Evolutionary conservation across 1,284 basidiomycete genomes (phyloP).

Genomic region (Sphagnurus paluster): DNA sequence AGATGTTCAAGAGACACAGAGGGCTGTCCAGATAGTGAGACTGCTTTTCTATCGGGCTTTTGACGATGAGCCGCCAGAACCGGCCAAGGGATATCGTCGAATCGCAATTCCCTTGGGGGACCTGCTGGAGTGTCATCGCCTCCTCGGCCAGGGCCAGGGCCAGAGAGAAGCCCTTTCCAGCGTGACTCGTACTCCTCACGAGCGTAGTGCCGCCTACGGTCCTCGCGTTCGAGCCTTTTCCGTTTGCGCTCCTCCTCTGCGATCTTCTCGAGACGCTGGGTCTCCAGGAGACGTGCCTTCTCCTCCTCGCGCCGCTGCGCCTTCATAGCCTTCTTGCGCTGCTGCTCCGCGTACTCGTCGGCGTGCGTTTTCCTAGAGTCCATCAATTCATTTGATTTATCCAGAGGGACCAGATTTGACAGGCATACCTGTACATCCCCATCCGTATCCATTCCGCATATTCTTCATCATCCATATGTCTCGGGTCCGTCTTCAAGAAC

Average conservation of each 20-base stretch:
- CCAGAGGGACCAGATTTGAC: neutral
- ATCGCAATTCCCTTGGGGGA: constrained; percentile 30
- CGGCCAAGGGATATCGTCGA: constrained; percentile 82
- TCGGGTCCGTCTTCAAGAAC: constrained; percentile 48
- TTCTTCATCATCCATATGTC: constrained; percentile 77
- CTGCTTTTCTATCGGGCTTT: constrained; percentile 20
- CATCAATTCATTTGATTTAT: neutral
- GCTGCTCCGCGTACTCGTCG: constrained; percentile 62
- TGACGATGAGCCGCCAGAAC: constrained; percentile 42
- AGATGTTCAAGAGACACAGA: constrained; percentile 47
- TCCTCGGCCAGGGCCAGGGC: constrained; percentile 24
- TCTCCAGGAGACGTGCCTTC: constrained; percentile 56
- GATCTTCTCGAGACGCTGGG: constrained; percentile 47
- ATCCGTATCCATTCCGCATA: constrained; percentile 79
- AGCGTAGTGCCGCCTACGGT: constrained; percentile 40
- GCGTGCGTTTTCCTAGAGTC: constrained; percentile 64
- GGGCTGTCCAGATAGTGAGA: constrained; percentile 8
- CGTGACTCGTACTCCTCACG: constrained; percentile 55
- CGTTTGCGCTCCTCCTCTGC: constrained; percentile 50
- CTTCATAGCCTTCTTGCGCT: constrained; percentile 50
- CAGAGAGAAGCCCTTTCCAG: constrained; percentile 55
- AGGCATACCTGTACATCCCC: constrained; percentile 75
- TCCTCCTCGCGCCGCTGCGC: constrained; percentile 52
- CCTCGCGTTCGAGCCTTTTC: constrained; percentile 46
- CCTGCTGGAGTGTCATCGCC: constrained; percentile 14